Evolutionary conservation across 805 yeast genomes (phyloP).

Genomic region (Candida alai): DNA sequence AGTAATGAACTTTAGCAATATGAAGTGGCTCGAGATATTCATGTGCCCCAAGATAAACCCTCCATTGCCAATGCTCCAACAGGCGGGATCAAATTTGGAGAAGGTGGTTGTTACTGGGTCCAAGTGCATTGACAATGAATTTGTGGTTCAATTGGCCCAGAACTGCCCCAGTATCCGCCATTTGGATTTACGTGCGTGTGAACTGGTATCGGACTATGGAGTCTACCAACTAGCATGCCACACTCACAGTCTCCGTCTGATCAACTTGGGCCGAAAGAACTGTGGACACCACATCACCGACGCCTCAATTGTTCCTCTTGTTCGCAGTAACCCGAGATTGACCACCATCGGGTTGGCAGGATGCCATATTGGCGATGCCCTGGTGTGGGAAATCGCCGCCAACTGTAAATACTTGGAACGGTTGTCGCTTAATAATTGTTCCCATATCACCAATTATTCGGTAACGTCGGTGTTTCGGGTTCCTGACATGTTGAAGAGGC

Average conservation of each 20-base stretch:
- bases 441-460: slow-evolving; percentile 51
- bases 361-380: slow-evolving; percentile 69
- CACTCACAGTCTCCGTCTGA: slow-evolving; percentile 53
- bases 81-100: slow-evolving; percentile 23
- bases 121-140: slow-evolving; percentile 55
- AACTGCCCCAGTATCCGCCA: slow-evolving; percentile 56
- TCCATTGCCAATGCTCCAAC: slow-evolving; percentile 24
- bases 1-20: slow-evolving; percentile 39
- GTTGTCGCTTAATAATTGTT: slow-evolving; percentile 73
- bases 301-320: slow-evolving; percentile 55
- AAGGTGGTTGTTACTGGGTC: slow-evolving; percentile 70
- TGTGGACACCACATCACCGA: slow-evolving; percentile 69
- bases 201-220: slow-evolving; percentile 70
- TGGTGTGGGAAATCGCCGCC: slow-evolving; percentile 76
- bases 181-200: slow-evolving; percentile 83
- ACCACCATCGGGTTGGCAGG: slow-evolving; percentile 87
- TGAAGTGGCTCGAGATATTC: slow-evolving; percentile 74
- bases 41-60: slow-evolving; percentile 77
- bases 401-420: slow-evolving; percentile 53
- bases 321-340: slow-evolving; percentile 48
- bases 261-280: slow-evolving; percentile 78
- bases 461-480: slow-evolving; percentile 49
- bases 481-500: too few relatives aligned
- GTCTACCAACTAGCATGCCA: slow-evolving; percentile 59
- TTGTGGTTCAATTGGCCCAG: slow-evolving; percentile 48